Percentiles rank a stretch among this genome's conserved stretches.
Evolutionary conservation across 2,329 filamentous ascomycete genomes (phyloP).

Genomic region (Penicillium sp.): DNA sequence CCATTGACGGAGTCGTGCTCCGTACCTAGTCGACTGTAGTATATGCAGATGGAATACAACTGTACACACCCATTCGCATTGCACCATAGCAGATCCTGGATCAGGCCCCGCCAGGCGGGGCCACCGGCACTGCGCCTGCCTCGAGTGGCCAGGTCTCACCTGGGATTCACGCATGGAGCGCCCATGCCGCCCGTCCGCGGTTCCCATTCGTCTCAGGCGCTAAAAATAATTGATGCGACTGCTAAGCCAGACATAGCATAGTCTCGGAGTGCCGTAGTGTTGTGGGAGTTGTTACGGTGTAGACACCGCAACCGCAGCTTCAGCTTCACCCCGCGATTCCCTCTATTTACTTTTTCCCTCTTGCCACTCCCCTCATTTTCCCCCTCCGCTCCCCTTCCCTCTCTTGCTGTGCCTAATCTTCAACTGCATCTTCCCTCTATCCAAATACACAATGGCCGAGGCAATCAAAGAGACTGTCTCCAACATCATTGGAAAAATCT

Average conservation of each 20-base stretch:
- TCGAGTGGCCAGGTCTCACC: slow-evolving; percentile 24
- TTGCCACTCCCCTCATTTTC: slow-evolving; percentile 3
- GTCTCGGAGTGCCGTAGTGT: no score
- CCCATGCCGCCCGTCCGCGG: slow-evolving; percentile 7
- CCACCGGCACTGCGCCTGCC: not conserved
- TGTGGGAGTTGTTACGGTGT: slow-evolving; percentile 20
- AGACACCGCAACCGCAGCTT: slow-evolving; percentile 12
- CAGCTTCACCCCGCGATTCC: slow-evolving; percentile 28
- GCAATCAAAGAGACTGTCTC: slow-evolving; percentile 47
- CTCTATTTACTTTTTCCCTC: slow-evolving; percentile 18
- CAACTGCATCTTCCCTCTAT: no score
- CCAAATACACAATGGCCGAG: slow-evolving; percentile 34
- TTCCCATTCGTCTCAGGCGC: slow-evolving; percentile 13
- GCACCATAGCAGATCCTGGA: no score
- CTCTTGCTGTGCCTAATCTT: no score
- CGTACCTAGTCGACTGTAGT: no score
- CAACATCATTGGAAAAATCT: slow-evolving; percentile 50
- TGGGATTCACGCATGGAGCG: slow-evolving; percentile 7
- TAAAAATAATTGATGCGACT: slow-evolving; percentile 22
- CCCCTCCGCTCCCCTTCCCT: slow-evolving; percentile 1
- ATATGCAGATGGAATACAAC: no score
- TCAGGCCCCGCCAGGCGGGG: slow-evolving; percentile 17
- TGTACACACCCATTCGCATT: no score
- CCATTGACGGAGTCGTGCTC: no score
- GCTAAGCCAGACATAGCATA: not conserved